Conservation (phyloP, 331 rosid genomes). For the Quercus phellos region DNA sequence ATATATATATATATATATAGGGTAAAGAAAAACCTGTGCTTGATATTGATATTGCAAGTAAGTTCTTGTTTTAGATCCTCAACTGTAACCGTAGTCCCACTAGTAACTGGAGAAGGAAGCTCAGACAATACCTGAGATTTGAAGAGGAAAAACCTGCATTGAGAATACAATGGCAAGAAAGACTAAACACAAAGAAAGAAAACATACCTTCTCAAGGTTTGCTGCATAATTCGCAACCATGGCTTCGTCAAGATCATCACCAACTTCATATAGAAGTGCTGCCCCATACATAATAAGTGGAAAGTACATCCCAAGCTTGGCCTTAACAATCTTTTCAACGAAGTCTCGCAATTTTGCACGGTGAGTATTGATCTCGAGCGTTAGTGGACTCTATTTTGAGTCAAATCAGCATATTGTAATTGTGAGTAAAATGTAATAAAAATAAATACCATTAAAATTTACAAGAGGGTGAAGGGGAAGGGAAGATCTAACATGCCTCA, state of each 20-base stretch:
- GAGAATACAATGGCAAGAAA: not conserved
- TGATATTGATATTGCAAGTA: conserved; percentile 73
- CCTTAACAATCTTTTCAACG: conserved; percentile 80
- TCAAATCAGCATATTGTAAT: conserved; percentile 12
- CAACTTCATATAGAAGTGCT: conserved; percentile 81
- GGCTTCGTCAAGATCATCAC: conserved; percentile 81
- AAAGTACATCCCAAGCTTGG: conserved; percentile 84
- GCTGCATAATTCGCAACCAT: conserved; percentile 73
- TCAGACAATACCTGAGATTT: conserved; percentile 67
- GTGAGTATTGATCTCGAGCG: conserved; percentile 82
- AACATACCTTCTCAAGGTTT: conserved; percentile 79
- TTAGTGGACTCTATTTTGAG: conserved; percentile 68
- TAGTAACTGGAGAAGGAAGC: conserved; percentile 74
- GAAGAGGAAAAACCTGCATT: conserved; percentile 3
- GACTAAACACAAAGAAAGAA: conserved; percentile 6
- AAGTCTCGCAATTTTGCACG: conserved; percentile 76
- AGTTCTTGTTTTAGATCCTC: conserved; percentile 92
- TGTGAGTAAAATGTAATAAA: not conserved
- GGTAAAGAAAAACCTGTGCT: conserved; percentile 60
- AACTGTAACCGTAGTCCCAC: conserved; percentile 76
- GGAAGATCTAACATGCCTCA: conserved; percentile 45
- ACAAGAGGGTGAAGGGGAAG: not conserved
- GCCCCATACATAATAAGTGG: conserved; percentile 81
- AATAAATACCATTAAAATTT: not conserved
- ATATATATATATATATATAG: not conserved